Evolutionary conservation across 1,284 basidiomycete species (phyloP).

Genomic region (Rhodofomes roseus): DNA sequence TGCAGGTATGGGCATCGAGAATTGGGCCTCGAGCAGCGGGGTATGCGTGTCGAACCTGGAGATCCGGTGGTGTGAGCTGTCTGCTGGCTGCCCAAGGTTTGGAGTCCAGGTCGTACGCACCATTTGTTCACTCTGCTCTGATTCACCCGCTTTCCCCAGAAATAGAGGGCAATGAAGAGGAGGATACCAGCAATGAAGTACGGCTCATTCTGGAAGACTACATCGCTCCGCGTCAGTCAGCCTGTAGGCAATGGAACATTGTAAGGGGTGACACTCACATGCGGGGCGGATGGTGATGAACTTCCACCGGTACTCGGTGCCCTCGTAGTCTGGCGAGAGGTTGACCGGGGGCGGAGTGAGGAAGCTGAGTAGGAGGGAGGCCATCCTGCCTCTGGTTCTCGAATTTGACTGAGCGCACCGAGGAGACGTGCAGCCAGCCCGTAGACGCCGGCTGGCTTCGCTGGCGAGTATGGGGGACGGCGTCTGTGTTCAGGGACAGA

Average conservation of each 20-base stretch:
- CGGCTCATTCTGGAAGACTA: constrained; percentile 67
- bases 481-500: not conserved
- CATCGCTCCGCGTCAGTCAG: not conserved
- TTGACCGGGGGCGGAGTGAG: constrained; percentile 36
- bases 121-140: constrained; percentile 52
- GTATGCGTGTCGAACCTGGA: constrained; percentile 55
- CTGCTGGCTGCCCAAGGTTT: constrained; percentile 9
- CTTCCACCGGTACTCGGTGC: constrained; percentile 69
- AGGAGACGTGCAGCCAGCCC: not conserved
- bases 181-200: constrained; percentile 51
- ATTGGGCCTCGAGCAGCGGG: constrained; percentile 58
- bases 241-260: not conserved
- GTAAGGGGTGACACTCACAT: constrained; percentile 42
- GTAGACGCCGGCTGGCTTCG: constrained; percentile 3
- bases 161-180: constrained; percentile 50
- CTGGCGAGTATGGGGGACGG: constrained; percentile 2
- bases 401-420: not conserved
- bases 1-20: constrained; percentile 54
- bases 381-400: constrained; percentile 9
- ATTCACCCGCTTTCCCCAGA: constrained; percentile 55
- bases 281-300: constrained; percentile 79
- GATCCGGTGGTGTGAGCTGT: not conserved
- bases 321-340: constrained; percentile 46
- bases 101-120: constrained; percentile 26
- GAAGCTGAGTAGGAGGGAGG: constrained; percentile 14